A percentile compares a stretch with the other conserved stretches of the same genome.
Evolutionary conservation across 352 stramenopile species (phyloP).

Genomic region (Phytophthora fragariaefolia): DNA sequence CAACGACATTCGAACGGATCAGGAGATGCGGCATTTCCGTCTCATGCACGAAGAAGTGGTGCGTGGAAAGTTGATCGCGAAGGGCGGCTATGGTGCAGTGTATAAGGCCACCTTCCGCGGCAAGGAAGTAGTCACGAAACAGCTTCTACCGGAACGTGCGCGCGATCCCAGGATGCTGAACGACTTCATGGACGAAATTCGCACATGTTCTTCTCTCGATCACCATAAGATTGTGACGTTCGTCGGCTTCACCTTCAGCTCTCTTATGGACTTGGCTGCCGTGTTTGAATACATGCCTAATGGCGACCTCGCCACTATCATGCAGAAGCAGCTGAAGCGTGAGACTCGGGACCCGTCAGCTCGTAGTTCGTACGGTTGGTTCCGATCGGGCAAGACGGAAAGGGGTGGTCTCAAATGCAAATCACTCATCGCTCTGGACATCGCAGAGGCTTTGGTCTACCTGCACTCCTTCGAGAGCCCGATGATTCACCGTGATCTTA

Average conservation of each 20-base stretch:
- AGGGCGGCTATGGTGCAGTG: slow-evolving; percentile 70
- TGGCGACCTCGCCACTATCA: slow-evolving; percentile 50
- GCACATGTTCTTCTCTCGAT: slow-evolving; percentile 42
- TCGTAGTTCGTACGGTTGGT: slow-evolving; percentile 41
- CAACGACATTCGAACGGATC: slow-evolving; percentile 79
- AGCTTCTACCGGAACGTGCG: slow-evolving; percentile 42
- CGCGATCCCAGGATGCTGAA: slow-evolving; percentile 47
- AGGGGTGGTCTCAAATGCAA: slow-evolving; percentile 44
- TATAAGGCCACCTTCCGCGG: slow-evolving; percentile 53
- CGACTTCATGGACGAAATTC: slow-evolving; percentile 61
- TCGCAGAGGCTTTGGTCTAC: slow-evolving; percentile 54
- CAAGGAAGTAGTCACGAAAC: slow-evolving; percentile 52
- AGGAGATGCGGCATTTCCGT: slow-evolving; percentile 58
- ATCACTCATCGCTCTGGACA: slow-evolving; percentile 45
- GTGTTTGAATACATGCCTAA: slow-evolving; percentile 60
- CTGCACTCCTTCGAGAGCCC: slow-evolving; percentile 51
- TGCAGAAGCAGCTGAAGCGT: slow-evolving; percentile 46
- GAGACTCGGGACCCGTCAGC: slow-evolving; percentile 29
- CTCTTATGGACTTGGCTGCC: slow-evolving; percentile 55
- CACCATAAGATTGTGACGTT: slow-evolving; percentile 63
- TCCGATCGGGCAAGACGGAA: slow-evolving; percentile 29
- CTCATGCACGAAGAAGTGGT: slow-evolving; percentile 57
- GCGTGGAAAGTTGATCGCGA: slow-evolving; percentile 47
- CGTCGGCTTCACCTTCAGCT: slow-evolving; percentile 63
- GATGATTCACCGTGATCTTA: slow-evolving; percentile 67